Conservation (phyloP, 192 early-diverging fungal species). For the Rhizoclosmatium globosum region DNA sequence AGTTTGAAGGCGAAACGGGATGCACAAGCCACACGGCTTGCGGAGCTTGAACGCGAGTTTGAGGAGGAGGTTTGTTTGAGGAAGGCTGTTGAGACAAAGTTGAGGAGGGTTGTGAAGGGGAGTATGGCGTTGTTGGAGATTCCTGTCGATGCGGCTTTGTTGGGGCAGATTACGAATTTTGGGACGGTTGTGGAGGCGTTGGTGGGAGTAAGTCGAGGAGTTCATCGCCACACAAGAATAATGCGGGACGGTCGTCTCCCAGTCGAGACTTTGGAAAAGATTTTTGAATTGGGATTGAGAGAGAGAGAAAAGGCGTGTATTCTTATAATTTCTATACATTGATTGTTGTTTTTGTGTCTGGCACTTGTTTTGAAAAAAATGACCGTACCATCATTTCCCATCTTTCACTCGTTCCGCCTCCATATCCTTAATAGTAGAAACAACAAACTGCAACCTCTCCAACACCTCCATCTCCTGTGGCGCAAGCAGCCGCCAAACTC, state of each 20-base stretch:
- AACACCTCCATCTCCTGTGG: background rate
- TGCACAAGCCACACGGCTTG: background rate
- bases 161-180: background rate
- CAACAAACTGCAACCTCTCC: conserved; percentile 1
- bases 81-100: background rate
- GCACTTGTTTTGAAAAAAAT: no score
- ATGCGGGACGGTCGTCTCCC: no score
- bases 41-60: background rate
- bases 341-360: no score
- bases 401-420: no score
- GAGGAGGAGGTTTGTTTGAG: conserved; percentile 1
- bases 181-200: no score
- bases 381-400: no score
- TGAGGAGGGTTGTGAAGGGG: background rate
- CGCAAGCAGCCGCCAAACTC: background rate
- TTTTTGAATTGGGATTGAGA: no score
- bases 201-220: no score
- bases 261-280: no score
- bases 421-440: background rate
- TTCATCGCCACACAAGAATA: no score
- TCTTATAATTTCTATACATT: no score
- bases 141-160: conserved; percentile 15
- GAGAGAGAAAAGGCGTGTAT: no score
- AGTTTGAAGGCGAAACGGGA: background rate
- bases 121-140: conserved; percentile 18